Conservation (phyloP, 1,284 basidiomycete species). For the Sphaerobolus stellatus region DNA sequence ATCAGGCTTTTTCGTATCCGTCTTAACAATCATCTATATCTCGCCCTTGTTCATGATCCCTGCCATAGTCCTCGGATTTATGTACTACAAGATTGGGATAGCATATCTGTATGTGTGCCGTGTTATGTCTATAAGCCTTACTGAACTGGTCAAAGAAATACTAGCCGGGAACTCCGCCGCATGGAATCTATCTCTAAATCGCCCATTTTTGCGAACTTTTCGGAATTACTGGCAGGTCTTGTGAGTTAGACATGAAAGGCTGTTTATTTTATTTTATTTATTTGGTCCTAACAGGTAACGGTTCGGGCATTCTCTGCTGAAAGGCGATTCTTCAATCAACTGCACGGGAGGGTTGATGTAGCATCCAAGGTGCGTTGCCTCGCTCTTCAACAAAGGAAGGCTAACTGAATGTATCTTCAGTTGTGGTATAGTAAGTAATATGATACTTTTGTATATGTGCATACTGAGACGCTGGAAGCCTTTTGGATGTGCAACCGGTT, state of each 20-base stretch:
- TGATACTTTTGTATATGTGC: no score
- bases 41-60: constrained; percentile 76
- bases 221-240: constrained; percentile 57
- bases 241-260: no score
- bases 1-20: constrained; percentile 67
- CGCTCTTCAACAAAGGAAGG: not conserved
- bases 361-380: constrained; percentile 53
- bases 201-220: constrained; percentile 76
- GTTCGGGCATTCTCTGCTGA: constrained; percentile 19
- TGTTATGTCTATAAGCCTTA: no score
- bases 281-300: constrained; percentile 17
- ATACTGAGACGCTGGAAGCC: constrained; percentile 17
- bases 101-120: constrained; percentile 31
- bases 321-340: constrained; percentile 17
- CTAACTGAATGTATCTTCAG: not conserved
- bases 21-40: constrained; percentile 62
- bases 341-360: constrained; percentile 51
- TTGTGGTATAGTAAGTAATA: constrained; percentile 17
- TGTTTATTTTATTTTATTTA: not conserved
- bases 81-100: constrained; percentile 33
- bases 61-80: constrained; percentile 43
- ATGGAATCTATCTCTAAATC: constrained; percentile 76
- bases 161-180: constrained; percentile 73
- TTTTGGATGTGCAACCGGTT: constrained; percentile 21
- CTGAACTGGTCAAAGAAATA: constrained; percentile 40